phyloP scores from a whole-genome alignment of 148 eudicot species.

The Silene uniflora region DNA sequence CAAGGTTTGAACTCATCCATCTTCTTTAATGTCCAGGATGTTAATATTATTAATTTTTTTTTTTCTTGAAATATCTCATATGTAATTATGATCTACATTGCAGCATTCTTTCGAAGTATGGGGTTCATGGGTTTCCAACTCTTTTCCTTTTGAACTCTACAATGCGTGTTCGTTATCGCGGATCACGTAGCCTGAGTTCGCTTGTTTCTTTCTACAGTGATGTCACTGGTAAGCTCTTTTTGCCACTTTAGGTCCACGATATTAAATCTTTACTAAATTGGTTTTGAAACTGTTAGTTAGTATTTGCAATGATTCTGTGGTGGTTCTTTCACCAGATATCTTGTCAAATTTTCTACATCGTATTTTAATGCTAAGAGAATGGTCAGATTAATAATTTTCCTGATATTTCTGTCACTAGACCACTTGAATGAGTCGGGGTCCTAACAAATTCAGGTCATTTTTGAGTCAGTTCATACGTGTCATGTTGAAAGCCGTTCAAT shows the following conservation, averaged over 20 bases:
- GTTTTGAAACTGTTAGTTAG: neutral
- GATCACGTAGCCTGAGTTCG: constrained; percentile 71
- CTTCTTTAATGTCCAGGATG: neutral
- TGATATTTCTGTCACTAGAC: neutral
- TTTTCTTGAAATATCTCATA: too few species aligned
- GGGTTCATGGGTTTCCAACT: constrained; percentile 94
- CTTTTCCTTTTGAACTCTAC: constrained; percentile 84
- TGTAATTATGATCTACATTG: constrained; percentile 20
- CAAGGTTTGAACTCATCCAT: constrained; percentile 55
- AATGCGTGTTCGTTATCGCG: constrained; percentile 75
- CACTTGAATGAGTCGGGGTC: neutral
- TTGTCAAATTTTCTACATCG: neutral
- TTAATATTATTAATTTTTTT: neutral
- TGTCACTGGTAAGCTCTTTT: constrained; percentile 52
- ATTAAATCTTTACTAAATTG: neutral
- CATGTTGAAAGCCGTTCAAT: neutral
- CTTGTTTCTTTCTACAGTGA: constrained; percentile 67
- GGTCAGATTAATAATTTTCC: neutral
- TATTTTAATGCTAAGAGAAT: neutral
- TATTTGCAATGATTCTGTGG: neutral
- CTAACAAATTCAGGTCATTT: neutral
- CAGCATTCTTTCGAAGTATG: constrained; percentile 91
- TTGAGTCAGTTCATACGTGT: neutral
- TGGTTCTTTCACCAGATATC: neutral
- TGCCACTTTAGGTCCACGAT: neutral